phyloP scores from a whole-genome alignment of 139 green algal genomes.

The Micractinium conductrix region DNA sequence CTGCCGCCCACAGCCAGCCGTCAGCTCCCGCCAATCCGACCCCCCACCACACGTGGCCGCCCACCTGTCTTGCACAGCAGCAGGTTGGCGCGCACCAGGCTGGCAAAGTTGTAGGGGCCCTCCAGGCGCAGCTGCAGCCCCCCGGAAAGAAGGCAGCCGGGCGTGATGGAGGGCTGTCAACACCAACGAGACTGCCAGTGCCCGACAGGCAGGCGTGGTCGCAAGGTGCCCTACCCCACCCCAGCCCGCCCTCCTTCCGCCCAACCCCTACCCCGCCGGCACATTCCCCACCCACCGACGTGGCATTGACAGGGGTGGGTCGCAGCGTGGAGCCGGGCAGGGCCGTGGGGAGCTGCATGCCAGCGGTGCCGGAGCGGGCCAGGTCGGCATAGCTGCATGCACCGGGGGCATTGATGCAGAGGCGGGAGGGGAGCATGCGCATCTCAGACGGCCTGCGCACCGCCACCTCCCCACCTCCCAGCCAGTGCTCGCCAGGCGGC shows the following conservation, averaged over 20 bases:
- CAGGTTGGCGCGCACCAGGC: constrained; percentile 5
- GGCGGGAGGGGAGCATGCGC: background rate
- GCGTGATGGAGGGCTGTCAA: too few species aligned
- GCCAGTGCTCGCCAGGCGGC: too few species aligned
- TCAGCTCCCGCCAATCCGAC: too few species aligned
- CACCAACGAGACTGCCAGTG: too few species aligned
- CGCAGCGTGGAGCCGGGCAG: background rate
- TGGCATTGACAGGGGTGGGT: background rate
- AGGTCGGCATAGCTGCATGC: constrained; percentile 9
- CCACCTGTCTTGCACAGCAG: constrained; percentile 10
- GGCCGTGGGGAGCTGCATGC: background rate
- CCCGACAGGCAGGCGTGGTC: too few species aligned
- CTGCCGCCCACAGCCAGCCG: too few species aligned
- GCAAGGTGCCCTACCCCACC: too few species aligned
- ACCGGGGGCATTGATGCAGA: background rate
- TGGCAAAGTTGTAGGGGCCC: background rate
- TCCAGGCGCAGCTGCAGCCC: constrained; percentile 24
- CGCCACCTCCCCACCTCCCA: too few species aligned
- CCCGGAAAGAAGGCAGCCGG: too few species aligned
- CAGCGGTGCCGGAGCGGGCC: background rate
- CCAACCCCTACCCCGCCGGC: too few species aligned
- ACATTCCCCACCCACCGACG: constrained; percentile 12
- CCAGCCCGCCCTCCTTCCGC: too few species aligned
- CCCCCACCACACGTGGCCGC: background rate
- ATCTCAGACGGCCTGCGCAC: too few species aligned